A percentile compares a stretch with the other conserved stretches of the same genome.
Conservation (phyloP, 805 yeast species). For the Teunomyces stri region DNA sequence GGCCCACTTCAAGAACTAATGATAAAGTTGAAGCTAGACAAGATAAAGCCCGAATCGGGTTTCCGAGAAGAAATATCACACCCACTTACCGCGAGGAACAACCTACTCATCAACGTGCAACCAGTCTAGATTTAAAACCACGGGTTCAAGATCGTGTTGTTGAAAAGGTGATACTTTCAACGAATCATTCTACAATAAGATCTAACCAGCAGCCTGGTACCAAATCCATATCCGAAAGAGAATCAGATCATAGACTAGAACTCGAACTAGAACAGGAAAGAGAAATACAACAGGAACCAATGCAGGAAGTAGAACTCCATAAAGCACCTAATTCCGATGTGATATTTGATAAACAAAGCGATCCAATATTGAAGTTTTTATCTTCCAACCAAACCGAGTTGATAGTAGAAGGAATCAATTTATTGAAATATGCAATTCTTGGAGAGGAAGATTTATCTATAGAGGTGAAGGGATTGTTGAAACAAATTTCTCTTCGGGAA, state of each 20-base stretch:
- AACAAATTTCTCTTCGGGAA: slow-evolving; percentile 26
- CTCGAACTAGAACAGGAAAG: neutral
- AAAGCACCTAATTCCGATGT: neutral
- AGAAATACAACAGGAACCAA: neutral
- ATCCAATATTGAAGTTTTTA: slow-evolving; percentile 36
- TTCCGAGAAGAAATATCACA: slow-evolving; percentile 3
- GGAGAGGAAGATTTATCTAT: slow-evolving; percentile 32
- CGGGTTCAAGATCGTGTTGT: neutral
- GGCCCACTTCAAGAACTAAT: slow-evolving; percentile 20
- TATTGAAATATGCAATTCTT: slow-evolving; percentile 37
- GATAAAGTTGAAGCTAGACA: neutral
- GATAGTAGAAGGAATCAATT: slow-evolving; percentile 34
- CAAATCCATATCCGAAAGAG: no score
- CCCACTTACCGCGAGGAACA: neutral
- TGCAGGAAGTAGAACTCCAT: neutral
- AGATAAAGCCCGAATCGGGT: slow-evolving; percentile 3
- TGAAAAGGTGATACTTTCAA: neutral
- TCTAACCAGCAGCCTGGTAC: no score
- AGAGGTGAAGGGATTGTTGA: slow-evolving; percentile 21
- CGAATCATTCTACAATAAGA: neutral
- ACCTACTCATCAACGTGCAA: neutral
- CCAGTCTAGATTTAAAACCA: neutral
- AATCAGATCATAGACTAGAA: neutral
- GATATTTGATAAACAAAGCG: slow-evolving; percentile 22
- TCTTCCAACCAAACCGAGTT: slow-evolving; percentile 30